A percentile compares a stretch with the other conserved stretches of the same genome.
Evolutionary conservation across 306 rosid genomes (phyloP).

Genomic region (Quercus ilex): DNA sequence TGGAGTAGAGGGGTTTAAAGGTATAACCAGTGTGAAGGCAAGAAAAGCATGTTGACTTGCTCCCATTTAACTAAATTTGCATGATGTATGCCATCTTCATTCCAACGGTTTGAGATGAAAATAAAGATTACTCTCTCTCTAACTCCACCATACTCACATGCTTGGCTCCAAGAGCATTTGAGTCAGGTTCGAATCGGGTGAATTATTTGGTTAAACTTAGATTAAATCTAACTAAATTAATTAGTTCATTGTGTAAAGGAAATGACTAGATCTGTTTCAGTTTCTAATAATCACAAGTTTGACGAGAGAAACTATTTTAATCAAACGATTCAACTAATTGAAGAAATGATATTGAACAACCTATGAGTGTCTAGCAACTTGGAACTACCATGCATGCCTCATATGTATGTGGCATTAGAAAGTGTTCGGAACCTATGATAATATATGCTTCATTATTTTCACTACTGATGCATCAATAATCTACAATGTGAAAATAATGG

Average conservation of each 20-base stretch:
- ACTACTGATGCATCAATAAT: not conserved
- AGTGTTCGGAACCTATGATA: not conserved
- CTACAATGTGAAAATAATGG: not conserved
- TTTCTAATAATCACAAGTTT: constrained; percentile 44
- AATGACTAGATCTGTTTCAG: constrained; percentile 16
- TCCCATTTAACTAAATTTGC: constrained; percentile 57
- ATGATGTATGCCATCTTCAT: constrained; percentile 41
- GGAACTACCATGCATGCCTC: constrained; percentile 4
- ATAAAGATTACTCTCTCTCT: constrained; percentile 32
- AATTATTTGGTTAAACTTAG: constrained; percentile 58
- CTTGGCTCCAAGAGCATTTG: constrained; percentile 34
- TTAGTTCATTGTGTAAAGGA: constrained; percentile 36
- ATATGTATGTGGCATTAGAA: not conserved
- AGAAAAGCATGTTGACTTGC: constrained; percentile 56
- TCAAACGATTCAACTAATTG: constrained; percentile 30
- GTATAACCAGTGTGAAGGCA: constrained; percentile 63
- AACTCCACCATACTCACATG: constrained; percentile 37
- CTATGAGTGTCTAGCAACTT: constrained; percentile 13
- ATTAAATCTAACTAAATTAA: constrained; percentile 38
- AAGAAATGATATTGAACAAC: constrained; percentile 9
- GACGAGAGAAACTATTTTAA: constrained; percentile 41
- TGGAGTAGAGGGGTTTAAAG: constrained; percentile 43
- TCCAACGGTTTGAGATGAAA: constrained; percentile 23
- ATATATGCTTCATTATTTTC: not conserved
- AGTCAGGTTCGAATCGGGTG: constrained; percentile 71